Evolutionary conservation across 495 filamentous ascomycete genomes (phyloP), one percentile per base, ranked within the genome.

Genomic region (Xylona heveae): DNA sequence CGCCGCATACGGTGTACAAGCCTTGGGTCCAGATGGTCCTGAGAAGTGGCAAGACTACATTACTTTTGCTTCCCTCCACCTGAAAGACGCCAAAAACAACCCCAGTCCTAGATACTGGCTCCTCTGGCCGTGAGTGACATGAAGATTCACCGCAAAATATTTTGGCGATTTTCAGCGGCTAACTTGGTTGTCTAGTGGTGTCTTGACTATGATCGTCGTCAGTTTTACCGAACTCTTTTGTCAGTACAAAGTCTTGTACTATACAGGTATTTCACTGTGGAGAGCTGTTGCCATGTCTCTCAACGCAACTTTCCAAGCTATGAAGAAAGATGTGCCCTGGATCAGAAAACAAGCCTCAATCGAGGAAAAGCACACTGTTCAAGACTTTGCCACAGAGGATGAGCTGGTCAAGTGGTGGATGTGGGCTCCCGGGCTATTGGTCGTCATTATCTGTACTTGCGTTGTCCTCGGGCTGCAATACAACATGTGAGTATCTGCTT

Each of bases 81-180:
- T 55, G 36, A 46, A 60, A 5, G 54, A 55, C 36, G 50, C 55
- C 33, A 48, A 52, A 33, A 37, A 60, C 31, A 47, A 47, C 3
- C 70, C 70, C 1, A 62, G 56, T 4, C 70, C 70, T 10, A 54
- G 70, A 5, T 75, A 71, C 42, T 75, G 71, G 70, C 51, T 75
- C 0, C 50, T 75, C 4, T 75, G 70, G 70, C 70, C 70, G 40
- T 42, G 19, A 31, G 40, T 31, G 29, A 13, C 22, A 23, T 20
- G n/a, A 13, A 18, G 3, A 18, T 31, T n/a, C n/a, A n/a, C n/a
- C n/a, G n/a, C n/a, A n/a, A n/a, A 14, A 31, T 31, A 25, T 25
- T n/a, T 25, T 25, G 23, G 23, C 7, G 7, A 31, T 17, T 20
- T 6, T 2, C 18, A 8, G 14, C 4, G 5, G n/a, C n/a, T n/a